Evolutionary conservation across 805 yeast species (phyloP).

Genomic region (Lipomyces anomalus): DNA sequence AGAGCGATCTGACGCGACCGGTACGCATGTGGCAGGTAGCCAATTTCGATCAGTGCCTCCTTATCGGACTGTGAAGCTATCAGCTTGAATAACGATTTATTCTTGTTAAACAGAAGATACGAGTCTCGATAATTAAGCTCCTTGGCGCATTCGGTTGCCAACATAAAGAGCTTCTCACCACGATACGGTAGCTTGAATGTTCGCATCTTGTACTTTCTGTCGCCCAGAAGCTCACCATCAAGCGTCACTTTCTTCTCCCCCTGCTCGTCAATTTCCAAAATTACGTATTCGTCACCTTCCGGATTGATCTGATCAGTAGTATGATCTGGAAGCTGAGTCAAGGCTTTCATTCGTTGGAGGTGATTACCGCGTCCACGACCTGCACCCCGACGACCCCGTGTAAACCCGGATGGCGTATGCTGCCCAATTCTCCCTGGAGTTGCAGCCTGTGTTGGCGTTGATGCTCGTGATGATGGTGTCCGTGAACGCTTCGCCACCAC

Average conservation of each 20-base stretch:
- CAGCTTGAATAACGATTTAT: conserved; percentile 37
- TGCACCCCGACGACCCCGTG: no score
- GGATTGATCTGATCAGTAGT: conserved; percentile 22
- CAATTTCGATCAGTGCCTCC: conserved; percentile 34
- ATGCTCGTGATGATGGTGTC: no score
- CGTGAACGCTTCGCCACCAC: no score
- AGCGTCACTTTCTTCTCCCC: conserved; percentile 44
- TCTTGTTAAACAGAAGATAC: conserved; percentile 45
- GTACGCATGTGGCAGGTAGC: conserved; percentile 31
- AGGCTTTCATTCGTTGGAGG: no score
- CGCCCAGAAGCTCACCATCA: conserved; percentile 38
- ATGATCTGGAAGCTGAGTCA: no score
- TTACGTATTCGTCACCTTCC: conserved; percentile 34
- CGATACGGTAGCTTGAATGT: conserved; percentile 40
- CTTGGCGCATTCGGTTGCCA: conserved; percentile 41
- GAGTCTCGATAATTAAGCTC: conserved; percentile 45
- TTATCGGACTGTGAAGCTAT: conserved; percentile 37
- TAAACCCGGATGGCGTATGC: conserved; percentile 7
- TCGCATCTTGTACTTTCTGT: conserved; percentile 38
- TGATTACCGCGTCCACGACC: no score
- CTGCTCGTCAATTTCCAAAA: conserved; percentile 34
- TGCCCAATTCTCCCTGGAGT: conserved; percentile 11
- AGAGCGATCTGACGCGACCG: conserved; percentile 34
- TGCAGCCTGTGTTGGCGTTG: conserved; percentile 13
- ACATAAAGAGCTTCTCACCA: conserved; percentile 37